Conservation (phyloP, 2,329 filamentous ascomycete species). For the Clarireedia paspali region DNA sequence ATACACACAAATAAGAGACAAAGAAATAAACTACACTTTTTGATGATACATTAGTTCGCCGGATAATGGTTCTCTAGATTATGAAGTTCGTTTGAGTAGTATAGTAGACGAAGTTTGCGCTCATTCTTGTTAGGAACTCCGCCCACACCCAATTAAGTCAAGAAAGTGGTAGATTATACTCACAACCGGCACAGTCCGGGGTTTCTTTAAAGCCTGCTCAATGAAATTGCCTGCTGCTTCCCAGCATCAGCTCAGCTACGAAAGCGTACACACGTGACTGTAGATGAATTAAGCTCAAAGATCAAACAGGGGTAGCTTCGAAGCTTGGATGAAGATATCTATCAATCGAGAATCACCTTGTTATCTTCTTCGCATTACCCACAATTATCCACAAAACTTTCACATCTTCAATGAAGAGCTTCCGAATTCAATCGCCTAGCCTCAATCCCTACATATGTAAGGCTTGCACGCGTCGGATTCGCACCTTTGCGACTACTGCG, state of each 20-base stretch:
- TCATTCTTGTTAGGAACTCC: no score
- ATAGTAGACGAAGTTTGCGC: not conserved
- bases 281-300: not conserved
- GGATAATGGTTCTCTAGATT: not conserved
- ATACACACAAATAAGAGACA: slow-evolving; percentile 9
- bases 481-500: slow-evolving; percentile 2
- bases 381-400: not conserved
- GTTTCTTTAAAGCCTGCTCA: slow-evolving; percentile 14
- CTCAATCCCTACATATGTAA: slow-evolving; percentile 4
- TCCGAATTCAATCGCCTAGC: not conserved
- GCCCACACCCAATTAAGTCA: no score
- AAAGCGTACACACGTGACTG: slow-evolving; percentile 1
- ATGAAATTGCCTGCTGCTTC: no score
- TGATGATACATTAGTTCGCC: not conserved
- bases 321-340: not conserved
- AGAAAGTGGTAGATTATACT: no score
- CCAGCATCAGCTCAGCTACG: no score
- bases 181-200: no score
- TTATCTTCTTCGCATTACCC: not conserved
- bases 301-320: slow-evolving; percentile 3
- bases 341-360: not conserved
- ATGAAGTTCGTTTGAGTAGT: not conserved
- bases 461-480: slow-evolving; percentile 1
- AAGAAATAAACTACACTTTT: slow-evolving; percentile 5
- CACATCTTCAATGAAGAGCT: not conserved